These are phyloP conservation scores for Notholithocarpus densiflorus DNA, from an alignment of 306 rosid species.

Conservation along the genomic window DNA sequence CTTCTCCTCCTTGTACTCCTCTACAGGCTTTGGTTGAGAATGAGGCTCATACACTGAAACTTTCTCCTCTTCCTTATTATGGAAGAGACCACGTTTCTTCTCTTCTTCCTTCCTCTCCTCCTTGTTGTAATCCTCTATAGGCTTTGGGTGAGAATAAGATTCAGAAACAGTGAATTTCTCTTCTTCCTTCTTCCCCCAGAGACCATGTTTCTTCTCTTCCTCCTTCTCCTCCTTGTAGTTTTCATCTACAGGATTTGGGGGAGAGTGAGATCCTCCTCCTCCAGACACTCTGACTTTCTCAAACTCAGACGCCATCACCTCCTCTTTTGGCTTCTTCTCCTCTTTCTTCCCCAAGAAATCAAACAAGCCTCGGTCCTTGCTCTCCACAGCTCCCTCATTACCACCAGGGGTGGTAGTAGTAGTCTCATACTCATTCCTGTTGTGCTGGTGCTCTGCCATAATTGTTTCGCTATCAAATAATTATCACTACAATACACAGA, in stretches of 20 bases:
- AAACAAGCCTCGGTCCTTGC: slow-evolving; percentile 65
- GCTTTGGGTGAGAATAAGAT: no score
- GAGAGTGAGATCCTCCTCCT: neutral
- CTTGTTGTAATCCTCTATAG: no score
- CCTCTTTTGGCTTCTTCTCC: slow-evolving; percentile 34
- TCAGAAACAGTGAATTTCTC: no score
- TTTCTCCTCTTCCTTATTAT: no score
- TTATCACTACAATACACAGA: neutral
- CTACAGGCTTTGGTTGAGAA: no score
- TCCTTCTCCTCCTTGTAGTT: neutral
- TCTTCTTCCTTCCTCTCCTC: no score
- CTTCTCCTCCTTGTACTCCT: neutral
- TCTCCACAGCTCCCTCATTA: slow-evolving; percentile 35
- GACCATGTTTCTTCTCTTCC: slow-evolving; percentile 30
- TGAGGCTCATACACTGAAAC: no score
- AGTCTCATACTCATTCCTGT: slow-evolving; percentile 28
- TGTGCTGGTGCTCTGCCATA: slow-evolving; percentile 54
- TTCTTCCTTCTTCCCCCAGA: slow-evolving; percentile 24
- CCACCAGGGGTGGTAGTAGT: neutral
- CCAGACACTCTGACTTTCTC: slow-evolving; percentile 26
- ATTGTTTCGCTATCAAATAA: neutral
- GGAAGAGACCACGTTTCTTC: no score
- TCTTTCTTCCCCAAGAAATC: slow-evolving; percentile 63
- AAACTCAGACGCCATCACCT: slow-evolving; percentile 15
- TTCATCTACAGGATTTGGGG: no score